Evolutionary conservation across 2,329 filamentous ascomycete species (phyloP).

Genomic region (Nemania diffusa): DNA sequence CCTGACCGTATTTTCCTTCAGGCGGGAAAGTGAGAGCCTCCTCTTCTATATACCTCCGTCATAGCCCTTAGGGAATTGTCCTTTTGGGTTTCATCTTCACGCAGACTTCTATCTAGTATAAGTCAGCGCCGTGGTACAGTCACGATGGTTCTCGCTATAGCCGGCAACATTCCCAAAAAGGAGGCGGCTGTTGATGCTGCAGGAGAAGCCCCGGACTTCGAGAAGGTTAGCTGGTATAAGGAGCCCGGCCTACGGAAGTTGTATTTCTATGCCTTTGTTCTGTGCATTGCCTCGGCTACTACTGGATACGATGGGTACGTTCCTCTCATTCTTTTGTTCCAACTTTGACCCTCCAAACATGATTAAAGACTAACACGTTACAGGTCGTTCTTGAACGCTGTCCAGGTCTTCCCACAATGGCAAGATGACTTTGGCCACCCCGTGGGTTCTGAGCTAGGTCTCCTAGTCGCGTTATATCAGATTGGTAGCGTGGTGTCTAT

Average conservation of each 20-base stretch:
- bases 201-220: constrained; percentile 62
- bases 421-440: constrained; percentile 60
- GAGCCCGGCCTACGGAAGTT: constrained; percentile 67
- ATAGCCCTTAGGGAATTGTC: constrained; percentile 5
- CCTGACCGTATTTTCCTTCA: constrained; percentile 4
- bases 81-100: constrained; percentile 11
- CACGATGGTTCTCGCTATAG: constrained; percentile 39
- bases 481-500: constrained; percentile 68
- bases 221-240: constrained; percentile 62
- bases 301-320: constrained; percentile 66
- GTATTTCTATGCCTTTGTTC: constrained; percentile 63
- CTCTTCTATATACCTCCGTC: constrained; percentile 3
- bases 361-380: constrained; percentile 15
- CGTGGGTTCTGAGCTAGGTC: constrained; percentile 57
- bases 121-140: constrained; percentile 11
- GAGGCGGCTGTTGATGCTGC: constrained; percentile 49
- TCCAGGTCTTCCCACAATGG: constrained; percentile 58
- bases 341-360: background rate
- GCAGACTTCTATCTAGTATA: constrained; percentile 1
- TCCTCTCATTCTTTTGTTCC: background rate
- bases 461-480: constrained; percentile 68
- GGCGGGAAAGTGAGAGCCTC: constrained; percentile 19
- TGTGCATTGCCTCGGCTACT: constrained; percentile 65
- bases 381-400: constrained; percentile 58
- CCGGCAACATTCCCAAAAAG: constrained; percentile 21